These are phyloP conservation scores for Pyricularia sp. DNA, from an alignment of 2,329 filamentous ascomycete genomes.

Conservation along the genomic window DNA sequence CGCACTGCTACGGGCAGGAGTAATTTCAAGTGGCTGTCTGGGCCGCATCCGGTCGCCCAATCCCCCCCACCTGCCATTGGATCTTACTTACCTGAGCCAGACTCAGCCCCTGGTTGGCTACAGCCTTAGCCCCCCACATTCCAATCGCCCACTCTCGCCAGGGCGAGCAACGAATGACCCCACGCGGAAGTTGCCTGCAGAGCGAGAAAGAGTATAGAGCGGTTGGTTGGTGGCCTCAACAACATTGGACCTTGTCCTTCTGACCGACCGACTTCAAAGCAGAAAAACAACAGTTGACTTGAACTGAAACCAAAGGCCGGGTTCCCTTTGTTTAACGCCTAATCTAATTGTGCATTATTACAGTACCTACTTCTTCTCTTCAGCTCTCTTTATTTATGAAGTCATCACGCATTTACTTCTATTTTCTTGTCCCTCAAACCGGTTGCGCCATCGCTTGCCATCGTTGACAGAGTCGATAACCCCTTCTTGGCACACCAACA, in stretches of 20 bases:
- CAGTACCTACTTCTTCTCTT: no score
- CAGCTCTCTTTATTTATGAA: no score
- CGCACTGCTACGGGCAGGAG: background rate
- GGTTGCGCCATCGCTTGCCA: background rate
- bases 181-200: background rate
- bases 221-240: background rate
- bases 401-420: background rate
- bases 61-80: background rate
- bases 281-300: background rate
- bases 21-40: background rate
- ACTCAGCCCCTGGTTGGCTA: background rate
- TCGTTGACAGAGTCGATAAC: background rate
- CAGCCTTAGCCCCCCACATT: background rate
- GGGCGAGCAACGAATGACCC: background rate
- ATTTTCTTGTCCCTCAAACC: background rate
- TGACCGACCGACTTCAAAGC: background rate
- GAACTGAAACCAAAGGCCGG: background rate
- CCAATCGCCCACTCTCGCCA: background rate
- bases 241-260: background rate
- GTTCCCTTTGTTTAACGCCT: background rate
- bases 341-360: background rate
- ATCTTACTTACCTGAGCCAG: background rate
- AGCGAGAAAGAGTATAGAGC: background rate
- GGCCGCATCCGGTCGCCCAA: background rate
- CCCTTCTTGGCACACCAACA: background rate